A percentile compares a stretch with the other conserved stretches of the same genome.
Conservation (phyloP, 176 grass and related monocot genomes). For the Echinochloa phyllopogon region DNA sequence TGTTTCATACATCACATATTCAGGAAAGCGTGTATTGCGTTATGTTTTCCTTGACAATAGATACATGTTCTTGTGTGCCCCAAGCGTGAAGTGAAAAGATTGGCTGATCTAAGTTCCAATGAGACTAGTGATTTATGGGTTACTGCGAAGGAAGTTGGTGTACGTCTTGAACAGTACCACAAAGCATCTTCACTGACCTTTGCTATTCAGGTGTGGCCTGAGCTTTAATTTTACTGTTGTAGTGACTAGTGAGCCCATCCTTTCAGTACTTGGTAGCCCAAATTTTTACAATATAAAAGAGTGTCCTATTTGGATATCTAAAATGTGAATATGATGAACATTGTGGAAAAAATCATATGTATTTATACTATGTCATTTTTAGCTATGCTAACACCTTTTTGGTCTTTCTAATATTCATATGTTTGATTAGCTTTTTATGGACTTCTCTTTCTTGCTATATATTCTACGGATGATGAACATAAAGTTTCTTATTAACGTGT, state of each 20-base stretch:
- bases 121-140: constrained; percentile 86
- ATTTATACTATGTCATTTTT: background rate
- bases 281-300: background rate
- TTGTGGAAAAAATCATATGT: background rate
- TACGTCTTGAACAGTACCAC: constrained; percentile 69
- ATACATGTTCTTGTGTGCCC: constrained; percentile 89
- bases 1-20: background rate
- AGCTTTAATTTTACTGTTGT: constrained; percentile 4
- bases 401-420: background rate
- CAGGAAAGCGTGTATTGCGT: constrained; percentile 13
- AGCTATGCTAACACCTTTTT: background rate
- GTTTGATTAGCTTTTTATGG: constrained; percentile 1
- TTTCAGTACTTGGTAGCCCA: constrained; percentile 8
- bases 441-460: constrained; percentile 12
- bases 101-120: constrained; percentile 77
- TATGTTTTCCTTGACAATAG: constrained; percentile 64
- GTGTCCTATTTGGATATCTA: background rate
- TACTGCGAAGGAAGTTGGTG: constrained; percentile 83
- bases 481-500: background rate
- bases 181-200: constrained; percentile 92
- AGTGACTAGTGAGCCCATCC: background rate
- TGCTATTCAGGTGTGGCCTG: constrained; percentile 69
- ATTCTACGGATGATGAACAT: background rate
- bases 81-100: constrained; percentile 79
- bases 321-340: background rate